A percentile compares a stretch with the other conserved stretches of the same genome.
phyloP scores from a whole-genome alignment of 768 basidiomycete genomes.

The Lactarius sp. region DNA sequence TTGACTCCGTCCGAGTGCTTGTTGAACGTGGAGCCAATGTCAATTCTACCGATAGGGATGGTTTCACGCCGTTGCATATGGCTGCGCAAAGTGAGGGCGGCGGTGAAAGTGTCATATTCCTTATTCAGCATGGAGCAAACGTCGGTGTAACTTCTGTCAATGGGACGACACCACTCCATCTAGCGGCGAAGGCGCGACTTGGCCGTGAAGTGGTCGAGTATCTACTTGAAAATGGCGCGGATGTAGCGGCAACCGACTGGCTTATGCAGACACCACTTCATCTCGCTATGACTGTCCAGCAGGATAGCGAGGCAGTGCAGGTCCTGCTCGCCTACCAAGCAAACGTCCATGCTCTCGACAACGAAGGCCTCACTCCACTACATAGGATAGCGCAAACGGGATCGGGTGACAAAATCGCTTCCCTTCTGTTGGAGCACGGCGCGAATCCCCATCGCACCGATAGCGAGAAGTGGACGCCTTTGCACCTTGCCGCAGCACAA shows the following conservation, averaged over 20 bases:
- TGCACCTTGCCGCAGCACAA: neutral
- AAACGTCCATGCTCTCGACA: neutral
- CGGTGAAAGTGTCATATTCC: neutral
- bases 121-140: neutral
- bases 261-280: slow-evolving; percentile 1
- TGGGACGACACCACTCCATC: slow-evolving; percentile 6
- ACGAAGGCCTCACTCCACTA: neutral
- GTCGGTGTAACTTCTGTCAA: neutral
- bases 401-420: neutral
- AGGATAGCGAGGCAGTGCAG: neutral
- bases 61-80: slow-evolving; percentile 2
- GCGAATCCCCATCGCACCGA: neutral
- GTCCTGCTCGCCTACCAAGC: slow-evolving; percentile 3
- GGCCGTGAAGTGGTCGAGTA: neutral
- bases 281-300: neutral
- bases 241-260: neutral
- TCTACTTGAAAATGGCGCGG: slow-evolving; percentile 4
- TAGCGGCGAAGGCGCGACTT: neutral
- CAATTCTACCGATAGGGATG: neutral
- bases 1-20: slow-evolving; percentile 1
- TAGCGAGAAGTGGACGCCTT: neutral
- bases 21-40: slow-evolving; percentile 2
- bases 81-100: slow-evolving; percentile 3
- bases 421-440: neutral
- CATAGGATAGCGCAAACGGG: neutral